Evolutionary conservation across 208 protist species (phyloP), one percentile per base, ranked within the genome.

Genomic region (Crithidia mellificae): DNA sequence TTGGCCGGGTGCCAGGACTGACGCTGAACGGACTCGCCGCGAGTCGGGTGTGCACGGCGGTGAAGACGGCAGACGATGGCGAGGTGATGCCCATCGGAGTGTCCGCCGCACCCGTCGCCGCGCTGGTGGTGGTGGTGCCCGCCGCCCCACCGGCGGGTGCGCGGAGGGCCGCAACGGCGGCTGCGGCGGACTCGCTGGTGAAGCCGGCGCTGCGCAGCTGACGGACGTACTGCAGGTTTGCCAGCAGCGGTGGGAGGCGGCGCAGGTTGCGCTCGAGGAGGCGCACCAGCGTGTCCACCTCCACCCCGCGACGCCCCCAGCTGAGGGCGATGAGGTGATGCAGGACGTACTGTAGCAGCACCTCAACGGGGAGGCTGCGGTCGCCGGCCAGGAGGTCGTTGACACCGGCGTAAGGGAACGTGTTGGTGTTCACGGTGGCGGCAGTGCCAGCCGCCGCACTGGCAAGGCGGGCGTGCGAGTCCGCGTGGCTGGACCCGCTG

Each of bases 191-290:
- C 54, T 73, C 63, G 47, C 77, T 84, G 2, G 70, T 82, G 51
- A 67, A 73, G 20, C 76, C 71, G 27, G 64, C 70, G 27, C 34
- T 55, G 44, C 59, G 61, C 54, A 87, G 54, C 62, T 83, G 75
- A 32, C 64, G 58, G 12, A 82, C 57, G 55, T 83, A 78, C n/a
- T 80, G 50, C 50, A 88, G 66, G 56, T 85, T 74, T 32, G 72
- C 54, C 36, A 95, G 76, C 14, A 95, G 83, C 7, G 80, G 70
- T 6, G 70, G 78, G 39, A 95, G 77, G 2, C 85, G 86, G 12
- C 87, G 84, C 43, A 95, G 77, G 57, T 90, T 88, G 49, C 85
- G 78, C 72, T 95, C 90, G n/a, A 93, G 71, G 47, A 84, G 68
- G 0, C 81, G 80, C 41, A 90, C 49, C 22, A 92, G 66, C 52